These are phyloP conservation scores for Tardiomyces depauwii DNA, from an alignment of 1,139 yeast species.

Conservation along the genomic window DNA sequence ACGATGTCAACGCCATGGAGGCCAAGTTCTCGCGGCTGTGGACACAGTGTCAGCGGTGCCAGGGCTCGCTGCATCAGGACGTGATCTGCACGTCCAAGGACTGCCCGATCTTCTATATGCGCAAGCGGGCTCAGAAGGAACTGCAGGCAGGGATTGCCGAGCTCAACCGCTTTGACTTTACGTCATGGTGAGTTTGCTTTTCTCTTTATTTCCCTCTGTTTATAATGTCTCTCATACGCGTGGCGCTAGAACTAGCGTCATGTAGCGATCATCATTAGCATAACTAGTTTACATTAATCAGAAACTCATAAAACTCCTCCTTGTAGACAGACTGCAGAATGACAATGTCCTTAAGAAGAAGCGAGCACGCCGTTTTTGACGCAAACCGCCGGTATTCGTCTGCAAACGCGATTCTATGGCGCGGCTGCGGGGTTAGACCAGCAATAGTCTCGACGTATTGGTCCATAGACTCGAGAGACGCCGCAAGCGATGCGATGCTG, in stretches of 20 bases:
- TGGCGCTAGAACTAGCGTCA: constrained; percentile 17
- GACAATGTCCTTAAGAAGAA: constrained; percentile 14
- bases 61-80: constrained; percentile 91
- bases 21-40: constrained; percentile 78
- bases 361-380: constrained; percentile 13
- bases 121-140: constrained; percentile 91
- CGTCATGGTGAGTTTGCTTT: constrained; percentile 34
- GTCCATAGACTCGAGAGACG: constrained; percentile 9
- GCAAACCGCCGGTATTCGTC: constrained; percentile 11
- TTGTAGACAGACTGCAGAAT: constrained; percentile 13
- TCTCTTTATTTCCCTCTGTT: not conserved
- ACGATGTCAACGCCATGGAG: constrained; percentile 71
- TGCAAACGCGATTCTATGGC: constrained; percentile 9
- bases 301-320: constrained; percentile 12
- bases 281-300: constrained; percentile 3
- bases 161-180: constrained; percentile 58
- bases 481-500: constrained; percentile 8
- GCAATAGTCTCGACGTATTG: constrained; percentile 4
- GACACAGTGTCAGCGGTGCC: constrained; percentile 98
- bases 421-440: not conserved
- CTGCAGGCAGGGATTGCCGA: constrained; percentile 58
- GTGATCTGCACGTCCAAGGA: constrained; percentile 92
- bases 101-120: constrained; percentile 96
- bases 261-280: not conserved
- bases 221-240: constrained; percentile 2